Base-by-base conservation (phyloP, 75 land plant species). In the Picea sitchensis region DNA sequence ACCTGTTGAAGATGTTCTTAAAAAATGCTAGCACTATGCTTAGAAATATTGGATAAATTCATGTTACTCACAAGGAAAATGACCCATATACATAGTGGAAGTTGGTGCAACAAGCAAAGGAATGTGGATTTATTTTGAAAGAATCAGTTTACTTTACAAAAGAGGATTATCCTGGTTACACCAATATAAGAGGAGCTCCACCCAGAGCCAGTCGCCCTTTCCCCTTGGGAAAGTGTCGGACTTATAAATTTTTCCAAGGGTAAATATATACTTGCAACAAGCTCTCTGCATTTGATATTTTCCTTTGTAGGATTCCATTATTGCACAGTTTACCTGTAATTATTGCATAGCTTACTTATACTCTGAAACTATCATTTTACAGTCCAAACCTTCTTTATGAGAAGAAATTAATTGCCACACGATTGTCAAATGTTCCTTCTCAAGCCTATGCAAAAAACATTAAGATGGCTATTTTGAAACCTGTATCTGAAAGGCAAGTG, bases 31-130 rank as follows among this genome's bases (percentile, higher is more conserved):
- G 41, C 32, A 61, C 58, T 17, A 73, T 86, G 17, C 34, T 86
- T 56, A 21, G 21, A 57, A 73, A 58, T 0, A 31, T 36, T 56
- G 86, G 86, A 4, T 81, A 84, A 65, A 72, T 84, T 61, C 85
- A 80, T 73, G 76, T 84, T 26, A 74, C 77, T 0, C 86, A 87
- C 81, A 83, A 87, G 69, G 65, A 74, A 1, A 73, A 81, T 7
- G 76, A 61, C 0, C 86, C 86, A 9, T 84, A 87, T 54, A 78
- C 81, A 59, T 75, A 87, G 59, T 87, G 86, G 89, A 57, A 80
- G 1, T 41, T 87, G 58, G 81, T 54, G 61, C 64, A 67, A 73
- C 79, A 79, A 73, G 89, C 83, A 17, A 62, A 79, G 64, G 76
- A 83, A 69, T 54, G 65, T 14, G 85, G 85, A 4, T 60, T 87